Evolutionary conservation across 306 rosid genomes (phyloP), one percentile per base, ranked within the genome.

Genomic region (Cucurbita maxima): DNA sequence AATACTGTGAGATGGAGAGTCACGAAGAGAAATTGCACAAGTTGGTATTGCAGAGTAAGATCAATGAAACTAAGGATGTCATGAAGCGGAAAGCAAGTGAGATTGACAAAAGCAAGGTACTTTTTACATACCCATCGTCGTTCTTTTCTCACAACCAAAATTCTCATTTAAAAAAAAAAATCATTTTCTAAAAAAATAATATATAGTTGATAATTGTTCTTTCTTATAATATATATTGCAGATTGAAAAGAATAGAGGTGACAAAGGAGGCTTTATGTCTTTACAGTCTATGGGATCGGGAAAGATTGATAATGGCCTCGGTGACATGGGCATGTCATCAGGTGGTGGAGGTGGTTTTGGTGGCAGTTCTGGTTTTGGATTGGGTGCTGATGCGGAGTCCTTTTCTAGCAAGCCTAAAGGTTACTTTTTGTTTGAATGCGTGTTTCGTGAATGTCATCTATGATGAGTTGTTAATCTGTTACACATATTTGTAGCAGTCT

Each of bases 1-100:
- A 94, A 78, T 94, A 94, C 81, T 91, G 99, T 83, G 99, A 94
- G 84, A 94, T 94, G 99, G 99, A 94, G 88, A 91, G 97, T 85
- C 96, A 89, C 59, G 99, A 94, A 83, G 99, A 94, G 92, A 94
- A 91, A 85, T 78, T 94, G 86, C 96, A 90, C 86, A 94, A 89
- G 83, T 84, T 90, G 75, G 96, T 94, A 53, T 45, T 83, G 96
- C 92, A 89, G 83, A 94, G 95, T 88, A 91, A 94, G 87, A 89
- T 94, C 66, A 89, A 94, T 75, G 97, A 94, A 73, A 94, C 98
- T 67, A 90, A 91, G 91, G 98, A 94, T 84, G 83, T 81, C 68
- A 94, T 94, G 98, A 94, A 89, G 84, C 92, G 92, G 51, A 94
- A 94, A 83, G 98, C 97, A 68, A 94, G 87, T 85, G 98, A 94